These are phyloP conservation scores for Vaccinium vitisidaea DNA, from an alignment of 148 eudicot genomes.

Conservation along the genomic window DNA sequence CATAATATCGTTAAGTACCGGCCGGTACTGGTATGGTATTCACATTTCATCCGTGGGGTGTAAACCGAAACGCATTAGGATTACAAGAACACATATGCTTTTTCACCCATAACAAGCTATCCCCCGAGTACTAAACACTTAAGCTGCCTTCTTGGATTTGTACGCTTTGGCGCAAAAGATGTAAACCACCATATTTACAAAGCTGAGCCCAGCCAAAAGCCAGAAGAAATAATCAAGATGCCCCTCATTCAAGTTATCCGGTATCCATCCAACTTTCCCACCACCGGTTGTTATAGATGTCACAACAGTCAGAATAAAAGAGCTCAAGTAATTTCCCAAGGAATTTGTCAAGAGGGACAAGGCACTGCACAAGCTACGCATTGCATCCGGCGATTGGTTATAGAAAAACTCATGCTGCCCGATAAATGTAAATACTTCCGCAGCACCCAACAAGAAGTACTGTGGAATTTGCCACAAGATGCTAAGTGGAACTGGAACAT, in stretches of 20 bases:
- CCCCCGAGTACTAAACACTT: neutral
- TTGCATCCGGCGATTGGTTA: constrained; percentile 57
- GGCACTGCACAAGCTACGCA: constrained; percentile 55
- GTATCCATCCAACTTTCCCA: constrained; percentile 49
- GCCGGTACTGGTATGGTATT: neutral
- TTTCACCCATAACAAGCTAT: neutral
- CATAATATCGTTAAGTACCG: too few species aligned
- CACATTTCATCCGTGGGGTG: neutral
- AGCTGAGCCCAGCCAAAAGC: constrained; percentile 55
- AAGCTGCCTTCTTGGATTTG: constrained; percentile 38
- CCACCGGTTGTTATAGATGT: constrained; percentile 36
- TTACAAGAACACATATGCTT: neutral
- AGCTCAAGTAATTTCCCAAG: constrained; percentile 55
- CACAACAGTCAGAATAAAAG: constrained; percentile 47
- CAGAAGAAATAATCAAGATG: constrained; percentile 57
- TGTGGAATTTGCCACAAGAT: constrained; percentile 56
- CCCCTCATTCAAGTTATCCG: constrained; percentile 49
- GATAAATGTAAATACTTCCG: constrained; percentile 44
- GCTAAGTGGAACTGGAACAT: constrained; percentile 35
- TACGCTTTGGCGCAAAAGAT: constrained; percentile 41
- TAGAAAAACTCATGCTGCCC: constrained; percentile 62
- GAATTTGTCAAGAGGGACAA: constrained; percentile 41
- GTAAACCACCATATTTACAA: constrained; percentile 41
- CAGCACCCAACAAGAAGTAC: constrained; percentile 50
- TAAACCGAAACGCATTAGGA: neutral